Conservation (phyloP, 345 rosid species). For the Gossypium herbaceum region DNA sequence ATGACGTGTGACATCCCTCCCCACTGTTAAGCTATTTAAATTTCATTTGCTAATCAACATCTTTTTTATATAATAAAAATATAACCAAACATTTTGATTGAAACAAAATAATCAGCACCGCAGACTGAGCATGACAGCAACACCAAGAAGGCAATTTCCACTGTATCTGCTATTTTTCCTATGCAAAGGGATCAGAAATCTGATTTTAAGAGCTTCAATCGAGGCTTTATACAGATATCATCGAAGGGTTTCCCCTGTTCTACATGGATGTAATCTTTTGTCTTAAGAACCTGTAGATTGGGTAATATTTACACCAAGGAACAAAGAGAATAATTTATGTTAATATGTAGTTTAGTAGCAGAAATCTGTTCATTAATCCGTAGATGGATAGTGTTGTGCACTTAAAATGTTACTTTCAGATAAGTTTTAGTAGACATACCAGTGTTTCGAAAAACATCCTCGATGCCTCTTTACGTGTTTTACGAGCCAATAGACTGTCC, state of each 20-base stretch:
- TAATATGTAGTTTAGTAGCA: neutral
- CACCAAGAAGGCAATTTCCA: slow-evolving; percentile 20
- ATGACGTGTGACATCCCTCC: slow-evolving; percentile 14
- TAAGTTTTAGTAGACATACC: slow-evolving; percentile 46
- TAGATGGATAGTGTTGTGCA: neutral
- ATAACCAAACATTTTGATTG: neutral
- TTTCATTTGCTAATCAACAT: slow-evolving; percentile 11
- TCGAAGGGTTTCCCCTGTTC: slow-evolving; percentile 77
- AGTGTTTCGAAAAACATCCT: slow-evolving; percentile 97
- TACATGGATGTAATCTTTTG: slow-evolving; percentile 86
- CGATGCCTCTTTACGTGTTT: slow-evolving; percentile 98
- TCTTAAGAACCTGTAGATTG: slow-evolving; percentile 66
- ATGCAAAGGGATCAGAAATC: slow-evolving; percentile 46
- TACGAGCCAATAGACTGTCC: slow-evolving; percentile 71
- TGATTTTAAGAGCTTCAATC: slow-evolving; percentile 80
- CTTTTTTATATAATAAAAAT: neutral
- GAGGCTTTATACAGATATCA: slow-evolving; percentile 57
- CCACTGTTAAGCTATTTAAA: slow-evolving; percentile 13
- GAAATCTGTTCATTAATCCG: neutral
- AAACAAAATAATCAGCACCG: neutral
- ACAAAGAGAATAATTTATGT: neutral
- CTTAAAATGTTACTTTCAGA: neutral
- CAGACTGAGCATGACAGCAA: slow-evolving; percentile 6
- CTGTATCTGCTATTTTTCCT: slow-evolving; percentile 20
- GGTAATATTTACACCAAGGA: neutral